phyloP scores from a whole-genome alignment of 805 yeast species.

The Candida corydali region DNA sequence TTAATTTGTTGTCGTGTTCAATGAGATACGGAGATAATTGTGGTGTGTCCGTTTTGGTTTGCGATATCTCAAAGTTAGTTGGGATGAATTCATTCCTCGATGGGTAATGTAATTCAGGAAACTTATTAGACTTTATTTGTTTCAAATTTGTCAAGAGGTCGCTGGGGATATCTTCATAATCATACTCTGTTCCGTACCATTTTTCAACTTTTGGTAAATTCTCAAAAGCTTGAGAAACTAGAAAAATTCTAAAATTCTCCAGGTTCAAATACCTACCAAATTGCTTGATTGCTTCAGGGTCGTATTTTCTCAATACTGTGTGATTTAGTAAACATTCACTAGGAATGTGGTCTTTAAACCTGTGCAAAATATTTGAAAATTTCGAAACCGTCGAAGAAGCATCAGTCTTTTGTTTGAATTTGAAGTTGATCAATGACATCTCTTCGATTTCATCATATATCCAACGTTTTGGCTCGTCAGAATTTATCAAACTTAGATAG shows the following conservation, averaged over 20 bases:
- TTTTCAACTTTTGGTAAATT: conserved; percentile 51
- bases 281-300: conserved; percentile 48
- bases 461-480: conserved; percentile 69
- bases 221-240: conserved; percentile 51
- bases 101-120: conserved; percentile 53
- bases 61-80: conserved; percentile 59
- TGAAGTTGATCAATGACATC: conserved; percentile 66
- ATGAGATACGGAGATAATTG: conserved; percentile 60
- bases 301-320: conserved; percentile 54
- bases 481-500: conserved; percentile 59
- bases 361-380: conserved; percentile 59
- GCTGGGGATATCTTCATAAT: conserved; percentile 40
- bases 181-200: conserved; percentile 91
- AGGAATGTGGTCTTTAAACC: conserved; percentile 48
- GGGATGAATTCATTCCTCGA: conserved; percentile 78
- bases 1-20: conserved; percentile 44
- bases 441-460: conserved; percentile 72
- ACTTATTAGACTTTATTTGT: conserved; percentile 14
- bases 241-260: conserved; percentile 54
- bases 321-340: conserved; percentile 57
- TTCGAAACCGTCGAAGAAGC: conserved; percentile 71
- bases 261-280: conserved; percentile 49
- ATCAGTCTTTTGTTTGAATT: conserved; percentile 72
- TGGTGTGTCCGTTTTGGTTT: conserved; percentile 33
- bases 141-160: conserved; percentile 31